A percentile compares a stretch with the other conserved stretches of the same genome.
phyloP scores from a whole-genome alignment of 495 filamentous ascomycete species.

The Hypoxylon fuscum region DNA sequence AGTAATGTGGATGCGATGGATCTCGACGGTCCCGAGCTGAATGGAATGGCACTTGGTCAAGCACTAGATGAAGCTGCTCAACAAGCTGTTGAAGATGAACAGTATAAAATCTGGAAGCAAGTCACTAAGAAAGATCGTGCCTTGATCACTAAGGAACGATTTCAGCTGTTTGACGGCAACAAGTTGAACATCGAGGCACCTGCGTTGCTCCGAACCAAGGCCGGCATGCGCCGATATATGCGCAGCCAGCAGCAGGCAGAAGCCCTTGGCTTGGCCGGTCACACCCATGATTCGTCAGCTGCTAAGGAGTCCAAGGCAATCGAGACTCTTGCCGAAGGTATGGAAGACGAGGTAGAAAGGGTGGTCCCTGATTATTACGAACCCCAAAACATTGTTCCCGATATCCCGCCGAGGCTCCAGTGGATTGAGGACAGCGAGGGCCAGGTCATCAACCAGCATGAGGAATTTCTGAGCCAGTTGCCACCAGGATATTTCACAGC shows the following conservation, averaged over 20 bases:
- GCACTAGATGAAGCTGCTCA: constrained; percentile 62
- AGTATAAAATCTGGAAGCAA: constrained; percentile 98
- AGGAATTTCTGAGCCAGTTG: constrained; percentile 79
- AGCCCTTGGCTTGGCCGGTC: constrained; percentile 51
- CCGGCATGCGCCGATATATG: constrained; percentile 75
- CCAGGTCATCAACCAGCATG: constrained; percentile 83
- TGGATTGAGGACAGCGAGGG: constrained; percentile 91
- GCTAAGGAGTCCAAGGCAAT: constrained; percentile 55
- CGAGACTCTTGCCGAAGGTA: constrained; percentile 89
- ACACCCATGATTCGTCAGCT: constrained; percentile 54
- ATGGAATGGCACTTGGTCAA: constrained; percentile 64
- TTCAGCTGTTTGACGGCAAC: constrained; percentile 84
- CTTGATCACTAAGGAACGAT: constrained; percentile 78
- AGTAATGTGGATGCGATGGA: constrained; percentile 86
- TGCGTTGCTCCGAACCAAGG: constrained; percentile 78
- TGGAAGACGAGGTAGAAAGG: constrained; percentile 82
- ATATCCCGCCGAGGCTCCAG: constrained; percentile 74
- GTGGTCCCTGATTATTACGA: constrained; percentile 94
- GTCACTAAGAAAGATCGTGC: constrained; percentile 97
- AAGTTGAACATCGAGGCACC: constrained; percentile 88
- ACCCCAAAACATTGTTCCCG: constrained; percentile 83
- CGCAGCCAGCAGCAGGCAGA: constrained; percentile 72
- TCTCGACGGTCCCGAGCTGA: constrained; percentile 74
- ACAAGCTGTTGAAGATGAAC: constrained; percentile 74
- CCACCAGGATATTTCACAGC: constrained; percentile 78